Evolutionary conservation across 768 basidiomycete genomes (phyloP).

Genomic region (Hortiboletus campestris): DNA sequence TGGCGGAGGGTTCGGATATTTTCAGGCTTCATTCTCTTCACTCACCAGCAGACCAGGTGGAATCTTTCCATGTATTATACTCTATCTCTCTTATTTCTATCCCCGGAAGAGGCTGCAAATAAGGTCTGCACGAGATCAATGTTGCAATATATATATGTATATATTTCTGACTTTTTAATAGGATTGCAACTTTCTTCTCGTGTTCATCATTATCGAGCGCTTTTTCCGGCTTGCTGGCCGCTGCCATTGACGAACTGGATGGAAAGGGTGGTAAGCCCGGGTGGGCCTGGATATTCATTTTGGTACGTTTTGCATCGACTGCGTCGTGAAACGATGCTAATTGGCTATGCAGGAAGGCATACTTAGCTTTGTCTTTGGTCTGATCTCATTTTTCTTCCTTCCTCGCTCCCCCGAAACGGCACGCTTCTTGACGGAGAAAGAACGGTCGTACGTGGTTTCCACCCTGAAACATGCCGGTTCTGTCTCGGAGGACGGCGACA

Average conservation of each 20-base stretch:
- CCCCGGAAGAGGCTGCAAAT: conserved; percentile 29
- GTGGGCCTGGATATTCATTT: conserved; percentile 52
- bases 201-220: conserved; percentile 52
- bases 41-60: conserved; percentile 40
- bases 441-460: conserved; percentile 46
- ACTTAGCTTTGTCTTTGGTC: conserved; percentile 63
- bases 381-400: conserved; percentile 18
- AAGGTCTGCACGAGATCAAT: conserved; percentile 5
- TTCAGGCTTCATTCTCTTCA: not conserved
- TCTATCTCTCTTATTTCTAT: conserved; percentile 54
- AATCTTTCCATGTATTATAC: conserved; percentile 54
- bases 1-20: conserved; percentile 51
- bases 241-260: conserved; percentile 57
- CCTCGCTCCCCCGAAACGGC: conserved; percentile 44
- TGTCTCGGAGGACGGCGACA: conserved; percentile 39
- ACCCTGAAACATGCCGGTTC: conserved; percentile 11
- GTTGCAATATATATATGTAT: not conserved
- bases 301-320: conserved; percentile 29
- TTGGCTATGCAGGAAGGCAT: conserved; percentile 45
- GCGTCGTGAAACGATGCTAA: not conserved
- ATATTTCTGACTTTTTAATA: conserved; percentile 14
- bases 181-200: conserved; percentile 37
- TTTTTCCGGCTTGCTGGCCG: conserved; percentile 63
- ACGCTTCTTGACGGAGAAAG: conserved; percentile 49
- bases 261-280: conserved; percentile 35